A percentile compares a stretch with the other conserved stretches of the same genome.
phyloP scores from a whole-genome alignment of 176 grass and related monocot genomes.

The Areca catechu region DNA sequence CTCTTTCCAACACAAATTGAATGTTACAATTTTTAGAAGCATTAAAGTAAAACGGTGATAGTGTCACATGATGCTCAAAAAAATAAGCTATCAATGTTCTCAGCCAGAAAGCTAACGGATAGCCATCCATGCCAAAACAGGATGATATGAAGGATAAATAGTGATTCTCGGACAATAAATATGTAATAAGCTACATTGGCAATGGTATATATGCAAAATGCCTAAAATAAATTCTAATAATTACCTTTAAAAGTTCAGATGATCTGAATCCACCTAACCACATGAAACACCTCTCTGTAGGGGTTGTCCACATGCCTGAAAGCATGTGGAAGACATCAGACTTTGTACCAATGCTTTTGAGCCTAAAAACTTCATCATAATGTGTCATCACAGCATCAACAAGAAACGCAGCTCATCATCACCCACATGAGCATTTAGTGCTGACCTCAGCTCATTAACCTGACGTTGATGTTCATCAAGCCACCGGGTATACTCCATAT shows the following conservation, averaged over 20 bases:
- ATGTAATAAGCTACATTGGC: too few relatives aligned
- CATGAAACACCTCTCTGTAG: slow-evolving; percentile 91
- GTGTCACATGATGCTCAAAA: too few relatives aligned
- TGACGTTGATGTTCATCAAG: slow-evolving; percentile 82
- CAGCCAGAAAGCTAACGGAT: too few relatives aligned
- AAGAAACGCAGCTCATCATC: slow-evolving; percentile 57
- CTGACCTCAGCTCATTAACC: slow-evolving; percentile 62
- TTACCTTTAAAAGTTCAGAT: slow-evolving; percentile 75
- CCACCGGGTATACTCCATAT: slow-evolving; percentile 84
- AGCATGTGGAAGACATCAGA: slow-evolving; percentile 78
- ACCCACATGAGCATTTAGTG: slow-evolving; percentile 33
- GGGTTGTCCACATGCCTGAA: slow-evolving; percentile 89
- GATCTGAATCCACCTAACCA: slow-evolving; percentile 86
- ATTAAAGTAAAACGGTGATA: too few relatives aligned
- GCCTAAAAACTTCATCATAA: slow-evolving; percentile 65
- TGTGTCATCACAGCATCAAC: slow-evolving; percentile 58
- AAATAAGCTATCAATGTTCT: too few relatives aligned
- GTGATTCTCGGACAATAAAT: too few relatives aligned
- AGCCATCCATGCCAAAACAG: too few relatives aligned
- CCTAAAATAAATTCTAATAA: too few relatives aligned
- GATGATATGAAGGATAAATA: too few relatives aligned
- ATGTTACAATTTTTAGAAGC: too few relatives aligned
- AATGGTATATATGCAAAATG: too few relatives aligned
- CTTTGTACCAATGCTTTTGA: slow-evolving; percentile 54
- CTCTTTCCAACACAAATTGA: too few relatives aligned